Percentiles rank a stretch among this genome's conserved stretches.
These are phyloP conservation scores for Mycena rebaudengoi DNA, from an alignment of 768 basidiomycete genomes.

Conservation along the genomic window DNA sequence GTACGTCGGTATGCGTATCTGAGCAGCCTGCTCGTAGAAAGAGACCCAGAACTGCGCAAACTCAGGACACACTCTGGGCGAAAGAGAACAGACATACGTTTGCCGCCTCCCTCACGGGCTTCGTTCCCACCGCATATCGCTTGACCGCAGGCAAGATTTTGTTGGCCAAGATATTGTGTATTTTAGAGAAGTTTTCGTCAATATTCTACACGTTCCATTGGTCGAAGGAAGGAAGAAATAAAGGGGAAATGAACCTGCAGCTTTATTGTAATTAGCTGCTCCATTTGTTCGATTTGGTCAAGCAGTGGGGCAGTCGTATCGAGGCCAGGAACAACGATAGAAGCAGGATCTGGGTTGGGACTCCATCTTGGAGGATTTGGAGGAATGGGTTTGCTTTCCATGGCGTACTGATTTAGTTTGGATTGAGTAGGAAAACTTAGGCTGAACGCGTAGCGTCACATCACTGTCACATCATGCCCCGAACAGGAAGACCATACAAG, in stretches of 20 bases:
- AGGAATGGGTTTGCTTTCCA: conserved; percentile 25
- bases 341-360: conserved; percentile 67
- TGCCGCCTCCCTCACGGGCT: conserved; percentile 90
- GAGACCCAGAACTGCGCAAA: conserved; percentile 98
- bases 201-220: conserved; percentile 65
- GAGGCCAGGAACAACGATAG: conserved; percentile 76
- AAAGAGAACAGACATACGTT: conserved; percentile 82
- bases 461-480: no score
- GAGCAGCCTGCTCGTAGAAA: conserved; percentile 95
- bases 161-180: conserved; percentile 85
- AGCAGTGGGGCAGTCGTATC: conserved; percentile 72
- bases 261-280: conserved; percentile 92
- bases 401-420: no score
- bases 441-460: neutral
- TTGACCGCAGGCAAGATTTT: conserved; percentile 89
- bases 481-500: no score
- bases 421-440: neutral
- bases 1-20: conserved; percentile 80
- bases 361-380: conserved; percentile 76
- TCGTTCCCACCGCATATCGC: conserved; percentile 85
- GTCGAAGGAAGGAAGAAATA: neutral
- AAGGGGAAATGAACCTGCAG: conserved; percentile 67
- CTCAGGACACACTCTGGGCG: no score
- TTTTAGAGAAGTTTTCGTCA: conserved; percentile 92
- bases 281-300: conserved; percentile 94